These are phyloP conservation scores for Bipolaris zeicola DNA, from an alignment of 2,329 filamentous ascomycete genomes.

Conservation along the genomic window DNA sequence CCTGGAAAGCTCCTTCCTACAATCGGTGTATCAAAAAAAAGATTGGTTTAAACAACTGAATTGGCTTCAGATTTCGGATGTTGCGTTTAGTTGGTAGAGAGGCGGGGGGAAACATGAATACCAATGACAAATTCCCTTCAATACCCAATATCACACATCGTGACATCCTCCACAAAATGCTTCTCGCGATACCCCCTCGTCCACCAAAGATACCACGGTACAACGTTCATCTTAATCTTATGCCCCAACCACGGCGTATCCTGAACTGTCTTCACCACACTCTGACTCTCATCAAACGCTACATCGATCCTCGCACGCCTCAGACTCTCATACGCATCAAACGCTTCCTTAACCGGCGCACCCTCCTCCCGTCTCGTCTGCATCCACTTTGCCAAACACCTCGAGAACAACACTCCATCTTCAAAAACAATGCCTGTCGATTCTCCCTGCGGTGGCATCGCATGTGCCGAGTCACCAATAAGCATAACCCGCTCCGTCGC, in stretches of 20 bases:
- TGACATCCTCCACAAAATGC: slow-evolving; percentile 56
- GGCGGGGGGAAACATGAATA: neutral
- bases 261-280: slow-evolving; percentile 52
- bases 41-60: no score
- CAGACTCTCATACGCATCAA: slow-evolving; percentile 56
- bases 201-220: slow-evolving; percentile 57
- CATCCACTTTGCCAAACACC: slow-evolving; percentile 52
- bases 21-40: no score
- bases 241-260: slow-evolving; percentile 54
- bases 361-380: slow-evolving; percentile 40
- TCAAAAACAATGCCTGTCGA: slow-evolving; percentile 60
- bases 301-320: slow-evolving; percentile 52
- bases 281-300: slow-evolving; percentile 55
- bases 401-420: slow-evolving; percentile 57
- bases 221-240: slow-evolving; percentile 52
- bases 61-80: no score
- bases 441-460: slow-evolving; percentile 60
- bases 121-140: slow-evolving; percentile 13
- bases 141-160: slow-evolving; percentile 48
- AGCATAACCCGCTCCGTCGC: slow-evolving; percentile 52
- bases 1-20: no score
- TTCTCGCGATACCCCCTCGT: slow-evolving; percentile 49
- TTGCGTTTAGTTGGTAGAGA: no score
- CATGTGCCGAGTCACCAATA: slow-evolving; percentile 55
- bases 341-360: slow-evolving; percentile 51